Conservation (phyloP, 1,284 basidiomycete species). For the Lentinula novae-zelandiae region DNA sequence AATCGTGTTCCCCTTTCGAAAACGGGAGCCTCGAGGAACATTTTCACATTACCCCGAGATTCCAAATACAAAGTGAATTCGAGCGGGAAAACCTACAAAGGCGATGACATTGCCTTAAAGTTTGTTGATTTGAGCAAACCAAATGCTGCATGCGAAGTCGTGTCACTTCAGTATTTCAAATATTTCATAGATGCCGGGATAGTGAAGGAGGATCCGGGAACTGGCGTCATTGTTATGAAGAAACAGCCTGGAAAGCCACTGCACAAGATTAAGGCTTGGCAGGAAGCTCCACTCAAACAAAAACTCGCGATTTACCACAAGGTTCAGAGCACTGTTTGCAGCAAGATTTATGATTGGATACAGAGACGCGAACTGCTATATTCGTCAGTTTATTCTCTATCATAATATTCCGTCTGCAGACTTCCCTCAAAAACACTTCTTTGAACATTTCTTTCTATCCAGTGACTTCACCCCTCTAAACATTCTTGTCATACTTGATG, state of each 20-base stretch:
- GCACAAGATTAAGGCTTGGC: background rate
- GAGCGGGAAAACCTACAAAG: background rate
- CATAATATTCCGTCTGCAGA: background rate
- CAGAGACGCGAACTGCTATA: background rate
- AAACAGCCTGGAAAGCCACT: background rate
- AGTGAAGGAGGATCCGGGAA: background rate
- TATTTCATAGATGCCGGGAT: background rate
- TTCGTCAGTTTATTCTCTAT: background rate
- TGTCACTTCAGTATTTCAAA: background rate
- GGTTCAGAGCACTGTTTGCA: background rate
- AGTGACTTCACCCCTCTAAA: background rate
- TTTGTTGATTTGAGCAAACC: background rate
- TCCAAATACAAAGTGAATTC: background rate
- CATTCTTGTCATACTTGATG: background rate
- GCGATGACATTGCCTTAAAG: background rate
- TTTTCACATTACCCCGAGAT: background rate
- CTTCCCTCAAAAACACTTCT: too few relatives aligned
- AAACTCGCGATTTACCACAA: background rate
- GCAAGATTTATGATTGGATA: background rate
- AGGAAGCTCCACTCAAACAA: background rate
- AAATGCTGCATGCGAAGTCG: background rate
- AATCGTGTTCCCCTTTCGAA: background rate
- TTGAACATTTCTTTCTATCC: background rate
- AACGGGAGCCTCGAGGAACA: background rate
- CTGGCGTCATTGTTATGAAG: background rate